Evolutionary conservation across 148 eudicot genomes (phyloP), one percentile per base, ranked within the genome.

Genomic region (Fagopyrum esculentum): DNA sequence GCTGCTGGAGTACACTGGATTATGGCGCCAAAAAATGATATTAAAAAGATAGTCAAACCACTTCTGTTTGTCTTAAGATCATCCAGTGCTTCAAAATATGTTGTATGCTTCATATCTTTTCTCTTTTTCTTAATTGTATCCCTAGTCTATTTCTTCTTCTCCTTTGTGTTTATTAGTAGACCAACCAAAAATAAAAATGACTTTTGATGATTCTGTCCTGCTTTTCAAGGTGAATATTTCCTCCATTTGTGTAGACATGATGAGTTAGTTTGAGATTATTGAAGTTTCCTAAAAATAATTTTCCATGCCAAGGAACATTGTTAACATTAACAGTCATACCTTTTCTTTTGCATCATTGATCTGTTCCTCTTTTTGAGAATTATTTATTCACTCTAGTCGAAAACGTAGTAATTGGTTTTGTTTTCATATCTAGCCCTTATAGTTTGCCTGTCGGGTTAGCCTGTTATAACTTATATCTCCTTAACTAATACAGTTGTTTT

Each of bases 1-100:
- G 97, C 99, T 85, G 91, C 95, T 60, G 99, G 94, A 69, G 88
- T 96, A 72, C 99, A 96, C 82, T 96, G 99, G 99, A 92, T 96
- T 74, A 88, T 96, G 97, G 91, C 99, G 75, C 90, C 99, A 59
- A 88, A 76, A 82, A 88, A 89, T 83, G 85, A 88, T 74, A 72
- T 92, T n/a, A 68, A 75, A 74, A 89, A 81, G 85, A 92, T 96
- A 78, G 97, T 88, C 69, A 92, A 96, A 78, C 99, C 99, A 19
- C 84, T 96, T 72, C 73, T 96, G 78, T 96, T 96, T 84, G 81
- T 90, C 73, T 68, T 92, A 82, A 89, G 99, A 86, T 96, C 97
- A 78, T 90, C 98, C 72, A 72, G 76, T 77, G 86, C 91, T 79
- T 89, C 99, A 72, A 90, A 89, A 85, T 92, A 88, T 83, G 94